phyloP scores from a whole-genome alignment of 805 yeast genomes.

The Clavispora vitiphila region DNA sequence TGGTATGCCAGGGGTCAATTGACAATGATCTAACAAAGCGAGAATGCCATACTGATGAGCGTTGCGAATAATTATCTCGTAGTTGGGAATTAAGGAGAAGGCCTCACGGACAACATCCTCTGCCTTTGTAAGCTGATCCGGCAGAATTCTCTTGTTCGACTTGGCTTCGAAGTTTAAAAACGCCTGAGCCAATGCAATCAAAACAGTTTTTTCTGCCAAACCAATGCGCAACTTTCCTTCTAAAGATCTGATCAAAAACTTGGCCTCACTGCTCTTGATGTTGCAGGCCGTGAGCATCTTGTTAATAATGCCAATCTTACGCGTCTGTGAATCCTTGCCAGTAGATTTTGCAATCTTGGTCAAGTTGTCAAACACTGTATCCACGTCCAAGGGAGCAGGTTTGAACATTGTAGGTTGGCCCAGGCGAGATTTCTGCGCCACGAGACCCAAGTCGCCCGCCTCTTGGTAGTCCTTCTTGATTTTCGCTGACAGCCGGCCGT shows the following conservation, averaged over 20 bases:
- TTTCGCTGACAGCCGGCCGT: constrained; percentile 72
- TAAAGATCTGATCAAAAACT: constrained; percentile 79
- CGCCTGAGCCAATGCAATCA: constrained; percentile 81
- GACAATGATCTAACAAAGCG: constrained; percentile 61
- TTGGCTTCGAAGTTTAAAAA: constrained; percentile 55
- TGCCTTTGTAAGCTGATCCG: constrained; percentile 52
- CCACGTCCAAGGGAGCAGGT: constrained; percentile 74
- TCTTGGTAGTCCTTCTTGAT: constrained; percentile 71
- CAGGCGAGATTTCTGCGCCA: constrained; percentile 77
- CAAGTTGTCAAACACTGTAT: constrained; percentile 67
- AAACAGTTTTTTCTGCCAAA: constrained; percentile 87
- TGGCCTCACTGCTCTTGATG: constrained; percentile 69
- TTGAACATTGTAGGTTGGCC: constrained; percentile 92
- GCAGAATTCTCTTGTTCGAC: constrained; percentile 19
- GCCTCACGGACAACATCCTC: constrained; percentile 82
- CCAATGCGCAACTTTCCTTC: constrained; percentile 94
- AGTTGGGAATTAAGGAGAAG: constrained; percentile 85
- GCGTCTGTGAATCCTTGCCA: constrained; percentile 78
- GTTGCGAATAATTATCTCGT: constrained; percentile 67
- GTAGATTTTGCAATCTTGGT: constrained; percentile 70
- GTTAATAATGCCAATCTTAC: constrained; percentile 74
- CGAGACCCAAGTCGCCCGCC: constrained; percentile 85
- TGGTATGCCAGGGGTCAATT: constrained; percentile 87
- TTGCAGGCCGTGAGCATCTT: constrained; percentile 81
- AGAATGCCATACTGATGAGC: constrained; percentile 65